A percentile compares a stretch with the other conserved stretches of the same genome.
These are phyloP conservation scores for Blepharisma japonicum DNA, from an alignment of 73 alveolate genomes.

Conservation along the genomic window DNA sequence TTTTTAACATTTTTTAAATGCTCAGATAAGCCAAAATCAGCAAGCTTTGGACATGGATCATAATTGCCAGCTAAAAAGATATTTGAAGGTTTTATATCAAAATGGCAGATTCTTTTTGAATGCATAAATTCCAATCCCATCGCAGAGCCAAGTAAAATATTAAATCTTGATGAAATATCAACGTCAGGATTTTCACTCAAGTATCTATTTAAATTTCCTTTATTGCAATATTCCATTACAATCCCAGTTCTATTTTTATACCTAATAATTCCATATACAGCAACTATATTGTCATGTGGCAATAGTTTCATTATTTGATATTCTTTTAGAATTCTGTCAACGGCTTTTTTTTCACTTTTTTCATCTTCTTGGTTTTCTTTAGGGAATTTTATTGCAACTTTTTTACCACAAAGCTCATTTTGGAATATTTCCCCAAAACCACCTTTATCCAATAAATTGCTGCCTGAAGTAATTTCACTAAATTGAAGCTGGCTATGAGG, in stretches of 20 bases:
- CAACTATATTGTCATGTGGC: background rate
- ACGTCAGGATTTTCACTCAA: background rate
- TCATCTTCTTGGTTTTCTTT: background rate
- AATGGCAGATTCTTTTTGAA: background rate
- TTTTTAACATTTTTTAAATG: background rate
- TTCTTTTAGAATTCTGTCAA: background rate
- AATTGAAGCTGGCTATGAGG: too few species aligned
- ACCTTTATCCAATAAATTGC: background rate
- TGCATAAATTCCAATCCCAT: background rate
- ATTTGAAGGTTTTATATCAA: constrained; percentile 15
- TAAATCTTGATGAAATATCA: background rate
- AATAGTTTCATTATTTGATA: background rate
- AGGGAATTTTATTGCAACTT: constrained; percentile 14
- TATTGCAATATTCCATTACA: background rate
- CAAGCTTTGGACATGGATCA: background rate
- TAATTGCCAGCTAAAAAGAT: background rate
- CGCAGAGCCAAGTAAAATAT: background rate
- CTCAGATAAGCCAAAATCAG: constrained; percentile 7
- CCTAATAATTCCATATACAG: constrained; percentile 5
- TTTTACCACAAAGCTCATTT: background rate
- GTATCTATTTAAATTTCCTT: background rate
- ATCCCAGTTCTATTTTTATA: background rate
- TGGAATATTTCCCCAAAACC: background rate
- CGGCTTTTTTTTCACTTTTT: background rate
- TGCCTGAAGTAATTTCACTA: too few species aligned